Evolutionary conservation across 805 yeast species (phyloP).

Genomic region (Cyberlindnera suaveolens): DNA sequence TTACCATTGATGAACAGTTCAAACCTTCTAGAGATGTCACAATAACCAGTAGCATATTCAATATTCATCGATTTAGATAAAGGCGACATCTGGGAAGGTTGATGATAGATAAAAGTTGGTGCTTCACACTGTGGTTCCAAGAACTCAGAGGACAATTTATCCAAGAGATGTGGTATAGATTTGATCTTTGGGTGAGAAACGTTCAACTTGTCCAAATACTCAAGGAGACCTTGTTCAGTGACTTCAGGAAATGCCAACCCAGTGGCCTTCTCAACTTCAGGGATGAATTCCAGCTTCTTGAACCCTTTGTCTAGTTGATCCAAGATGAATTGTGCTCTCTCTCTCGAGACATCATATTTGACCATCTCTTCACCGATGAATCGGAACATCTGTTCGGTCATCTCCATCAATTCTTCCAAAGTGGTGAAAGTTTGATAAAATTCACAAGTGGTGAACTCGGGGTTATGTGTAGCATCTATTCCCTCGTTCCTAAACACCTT

Average conservation of each 20-base stretch:
- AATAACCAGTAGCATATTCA: conserved; percentile 26
- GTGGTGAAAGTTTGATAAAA: conserved; percentile 71
- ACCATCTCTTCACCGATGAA: conserved; percentile 31
- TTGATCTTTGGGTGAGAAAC: conserved; percentile 29
- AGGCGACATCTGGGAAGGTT: conserved; percentile 84
- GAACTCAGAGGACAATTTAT: conserved; percentile 51
- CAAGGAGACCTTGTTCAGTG: conserved; percentile 32
- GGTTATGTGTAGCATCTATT: conserved; percentile 86
- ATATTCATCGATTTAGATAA: conserved; percentile 60
- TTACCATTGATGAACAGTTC: conserved; percentile 76
- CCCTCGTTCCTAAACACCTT: conserved; percentile 88
- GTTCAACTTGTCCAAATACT: conserved; percentile 28
- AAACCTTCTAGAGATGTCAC: conserved; percentile 59
- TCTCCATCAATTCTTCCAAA: conserved; percentile 56
- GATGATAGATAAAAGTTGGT: conserved; percentile 76
- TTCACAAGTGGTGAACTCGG: conserved; percentile 89
- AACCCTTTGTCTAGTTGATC: conserved; percentile 21
- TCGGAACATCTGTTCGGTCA: conserved; percentile 55
- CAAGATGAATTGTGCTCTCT: conserved; percentile 4
- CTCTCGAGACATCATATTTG: conserved; percentile 4
- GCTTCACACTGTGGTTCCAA: conserved; percentile 56
- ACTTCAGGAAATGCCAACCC: conserved; percentile 45
- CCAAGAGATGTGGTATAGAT: conserved; percentile 58
- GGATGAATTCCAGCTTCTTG: conserved; percentile 55
- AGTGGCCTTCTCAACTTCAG: conserved; percentile 50